These are phyloP conservation scores for Colletotrichum sp. DNA, from an alignment of 2,329 filamentous ascomycete species.

Conservation along the genomic window DNA sequence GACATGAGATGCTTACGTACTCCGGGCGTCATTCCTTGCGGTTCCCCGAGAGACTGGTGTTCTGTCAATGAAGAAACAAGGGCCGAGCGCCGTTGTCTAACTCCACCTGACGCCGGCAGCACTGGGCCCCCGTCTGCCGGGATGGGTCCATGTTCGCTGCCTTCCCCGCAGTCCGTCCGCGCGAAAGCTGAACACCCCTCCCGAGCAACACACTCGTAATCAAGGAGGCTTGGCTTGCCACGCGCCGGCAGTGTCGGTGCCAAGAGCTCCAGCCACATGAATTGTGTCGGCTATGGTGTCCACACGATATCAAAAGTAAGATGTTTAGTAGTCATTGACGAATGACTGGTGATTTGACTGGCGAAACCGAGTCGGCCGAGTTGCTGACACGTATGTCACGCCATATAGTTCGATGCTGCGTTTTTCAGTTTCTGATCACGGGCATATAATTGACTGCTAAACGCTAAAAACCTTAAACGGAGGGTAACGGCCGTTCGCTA, in stretches of 20 bases:
- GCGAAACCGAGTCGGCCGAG: neutral
- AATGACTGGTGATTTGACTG: neutral
- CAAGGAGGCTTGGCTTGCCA: neutral
- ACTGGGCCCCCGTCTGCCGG: neutral
- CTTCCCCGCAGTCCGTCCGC: constrained; percentile 12
- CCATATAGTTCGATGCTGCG: neutral
- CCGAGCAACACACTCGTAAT: neutral
- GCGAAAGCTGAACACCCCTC: neutral
- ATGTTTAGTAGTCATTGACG: neutral
- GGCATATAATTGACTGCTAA: neutral
- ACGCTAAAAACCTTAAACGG: constrained; percentile 4
- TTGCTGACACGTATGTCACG: neutral
- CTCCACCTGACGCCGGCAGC: constrained; percentile 1
- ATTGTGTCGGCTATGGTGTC: neutral
- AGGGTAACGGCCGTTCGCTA: neutral
- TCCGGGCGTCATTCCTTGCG: neutral
- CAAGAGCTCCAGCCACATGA: neutral
- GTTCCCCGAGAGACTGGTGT: neutral
- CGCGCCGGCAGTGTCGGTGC: neutral
- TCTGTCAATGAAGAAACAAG: neutral
- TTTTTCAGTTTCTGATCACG: constrained; percentile 9
- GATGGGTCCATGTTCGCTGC: neutral
- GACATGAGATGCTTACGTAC: neutral
- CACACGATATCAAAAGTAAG: neutral
- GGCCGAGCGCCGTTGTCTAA: constrained; percentile 2